Evolutionary conservation across 129 eudicot genomes (phyloP).

Genomic region (Tanacetum coccineum): DNA sequence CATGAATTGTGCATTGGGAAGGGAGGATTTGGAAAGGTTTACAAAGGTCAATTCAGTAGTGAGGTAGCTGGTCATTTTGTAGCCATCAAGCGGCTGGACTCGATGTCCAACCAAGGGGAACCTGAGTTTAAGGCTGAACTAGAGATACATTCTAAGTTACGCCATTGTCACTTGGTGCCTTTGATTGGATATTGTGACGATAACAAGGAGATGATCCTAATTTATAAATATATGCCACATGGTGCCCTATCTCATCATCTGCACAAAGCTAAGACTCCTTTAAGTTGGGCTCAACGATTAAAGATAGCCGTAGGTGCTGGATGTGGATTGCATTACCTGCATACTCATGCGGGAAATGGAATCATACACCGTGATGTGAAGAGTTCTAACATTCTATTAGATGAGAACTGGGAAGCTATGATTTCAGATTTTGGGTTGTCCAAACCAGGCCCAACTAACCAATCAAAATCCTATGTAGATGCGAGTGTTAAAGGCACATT

Average conservation of each 20-base stretch:
- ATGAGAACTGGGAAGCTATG: constrained; percentile 30
- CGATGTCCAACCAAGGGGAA: constrained; percentile 27
- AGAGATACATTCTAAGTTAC: constrained; percentile 28
- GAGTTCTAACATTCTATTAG: constrained; percentile 34
- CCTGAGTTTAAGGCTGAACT: constrained; percentile 32
- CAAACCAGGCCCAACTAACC: constrained; percentile 21
- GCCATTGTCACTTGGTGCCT: constrained; percentile 34
- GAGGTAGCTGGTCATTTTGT: constrained; percentile 4
- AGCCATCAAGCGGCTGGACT: constrained; percentile 30
- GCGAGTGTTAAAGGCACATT: constrained; percentile 31
- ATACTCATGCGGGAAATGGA: constrained; percentile 24
- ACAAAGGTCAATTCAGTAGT: constrained; percentile 19
- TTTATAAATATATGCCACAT: constrained; percentile 30
- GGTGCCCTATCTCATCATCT: constrained; percentile 36
- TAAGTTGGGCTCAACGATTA: constrained; percentile 28
- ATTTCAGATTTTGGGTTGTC: constrained; percentile 40
- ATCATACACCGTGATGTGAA: constrained; percentile 38
- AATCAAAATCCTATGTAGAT: constrained; percentile 6
- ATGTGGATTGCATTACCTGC: constrained; percentile 34
- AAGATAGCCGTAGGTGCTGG: constrained; percentile 34
- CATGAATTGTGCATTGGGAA: constrained; percentile 24
- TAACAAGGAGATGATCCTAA: constrained; percentile 35
- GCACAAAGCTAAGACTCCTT: constrained; percentile 13
- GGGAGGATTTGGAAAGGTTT: constrained; percentile 45
- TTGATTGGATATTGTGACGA: constrained; percentile 37